Conservation (phyloP, 139 green algal species). For the Chlorella vulgaris region DNA sequence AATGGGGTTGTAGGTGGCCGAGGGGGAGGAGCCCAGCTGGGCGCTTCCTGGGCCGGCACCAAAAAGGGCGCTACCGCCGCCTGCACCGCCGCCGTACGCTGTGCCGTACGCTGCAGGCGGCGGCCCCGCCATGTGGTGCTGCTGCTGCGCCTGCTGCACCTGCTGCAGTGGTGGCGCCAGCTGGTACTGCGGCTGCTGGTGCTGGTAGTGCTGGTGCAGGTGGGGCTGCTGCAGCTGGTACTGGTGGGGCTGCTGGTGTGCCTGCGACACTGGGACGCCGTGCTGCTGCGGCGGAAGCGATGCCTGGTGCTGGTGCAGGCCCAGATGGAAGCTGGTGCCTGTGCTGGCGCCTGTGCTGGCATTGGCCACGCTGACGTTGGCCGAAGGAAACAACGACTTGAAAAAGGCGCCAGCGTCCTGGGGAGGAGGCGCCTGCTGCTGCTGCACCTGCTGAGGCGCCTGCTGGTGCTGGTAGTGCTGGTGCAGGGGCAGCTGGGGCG, state of each 20-base stretch:
- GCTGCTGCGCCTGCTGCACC: background rate
- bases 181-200: background rate
- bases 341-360: background rate
- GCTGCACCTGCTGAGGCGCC: background rate
- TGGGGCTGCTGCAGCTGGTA: background rate
- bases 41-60: background rate
- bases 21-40: slow-evolving; percentile 1
- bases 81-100: background rate
- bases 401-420: slow-evolving; percentile 44
- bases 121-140: background rate
- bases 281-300: background rate
- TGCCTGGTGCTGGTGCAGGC: slow-evolving; percentile 3
- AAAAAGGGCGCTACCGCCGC: background rate
- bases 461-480: background rate
- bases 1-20: slow-evolving; percentile 17
- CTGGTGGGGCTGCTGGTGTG: background rate
- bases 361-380: slow-evolving; percentile 37
- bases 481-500: background rate
- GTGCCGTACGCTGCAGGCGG: background rate
- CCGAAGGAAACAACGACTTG: slow-evolving; percentile 38
- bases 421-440: background rate
- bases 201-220: background rate
- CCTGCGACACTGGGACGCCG: no score
- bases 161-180: background rate
- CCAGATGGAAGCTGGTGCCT: background rate